These are phyloP conservation scores for Colletotrichum sp. DNA, from an alignment of 2,329 filamentous ascomycete genomes.

Conservation along the genomic window DNA sequence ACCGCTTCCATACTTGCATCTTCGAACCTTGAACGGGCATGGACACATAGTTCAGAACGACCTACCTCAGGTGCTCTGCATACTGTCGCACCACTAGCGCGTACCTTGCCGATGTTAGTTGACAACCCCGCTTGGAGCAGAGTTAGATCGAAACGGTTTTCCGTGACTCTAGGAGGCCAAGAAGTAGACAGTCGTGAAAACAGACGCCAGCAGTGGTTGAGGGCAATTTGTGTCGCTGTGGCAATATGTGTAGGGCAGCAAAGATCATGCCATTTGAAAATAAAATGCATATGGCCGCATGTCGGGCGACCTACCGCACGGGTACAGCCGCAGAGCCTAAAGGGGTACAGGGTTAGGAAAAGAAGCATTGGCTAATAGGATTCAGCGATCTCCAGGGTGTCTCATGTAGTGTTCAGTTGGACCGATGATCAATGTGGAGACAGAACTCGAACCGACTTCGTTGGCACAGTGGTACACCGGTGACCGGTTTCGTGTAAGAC, in stretches of 20 bases:
- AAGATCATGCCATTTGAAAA: neutral
- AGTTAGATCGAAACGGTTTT: neutral
- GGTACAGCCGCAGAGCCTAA: neutral
- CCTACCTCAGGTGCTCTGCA: neutral
- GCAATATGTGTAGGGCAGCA: neutral
- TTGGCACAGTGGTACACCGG: neutral
- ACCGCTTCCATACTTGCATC: neutral
- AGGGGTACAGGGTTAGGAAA: neutral
- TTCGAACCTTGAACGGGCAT: neutral
- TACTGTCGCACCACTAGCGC: neutral
- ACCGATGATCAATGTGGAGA: neutral
- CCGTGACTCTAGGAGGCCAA: neutral
- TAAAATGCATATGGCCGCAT: neutral
- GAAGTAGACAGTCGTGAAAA: too few relatives aligned
- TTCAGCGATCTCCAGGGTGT: neutral
- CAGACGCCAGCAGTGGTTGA: neutral
- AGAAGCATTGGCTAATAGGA: neutral
- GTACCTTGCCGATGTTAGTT: neutral
- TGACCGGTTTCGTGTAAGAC: neutral
- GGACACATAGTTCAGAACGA: rapidly evolving
- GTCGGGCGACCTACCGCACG: neutral
- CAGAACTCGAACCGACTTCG: neutral
- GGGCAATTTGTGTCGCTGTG: neutral
- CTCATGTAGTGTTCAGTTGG: neutral
- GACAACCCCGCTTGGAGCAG: too few relatives aligned